These are phyloP conservation scores for Acacia acuminata DNA, from an alignment of 306 rosid genomes.

Conservation along the genomic window DNA sequence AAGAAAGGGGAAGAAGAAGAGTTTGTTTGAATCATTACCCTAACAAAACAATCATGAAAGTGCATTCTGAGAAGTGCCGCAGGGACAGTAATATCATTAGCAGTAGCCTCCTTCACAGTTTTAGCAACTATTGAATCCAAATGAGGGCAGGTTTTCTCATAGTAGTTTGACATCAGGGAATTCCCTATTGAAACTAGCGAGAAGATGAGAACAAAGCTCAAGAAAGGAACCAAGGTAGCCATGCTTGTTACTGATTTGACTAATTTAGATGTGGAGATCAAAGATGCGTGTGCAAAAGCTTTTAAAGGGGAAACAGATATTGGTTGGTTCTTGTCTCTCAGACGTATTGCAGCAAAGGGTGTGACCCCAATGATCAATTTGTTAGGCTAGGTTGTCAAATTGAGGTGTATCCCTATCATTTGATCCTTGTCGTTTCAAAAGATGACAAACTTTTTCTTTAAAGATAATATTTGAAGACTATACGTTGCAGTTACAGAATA, in stretches of 20 bases:
- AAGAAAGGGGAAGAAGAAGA: background rate
- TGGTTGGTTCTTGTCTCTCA: constrained; percentile 16
- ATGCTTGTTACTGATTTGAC: constrained; percentile 30
- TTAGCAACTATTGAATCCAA: constrained; percentile 54
- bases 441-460: constrained; percentile 37
- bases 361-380: constrained; percentile 49
- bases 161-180: constrained; percentile 73
- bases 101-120: constrained; percentile 43
- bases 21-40: constrained; percentile 47
- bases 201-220: constrained; percentile 45
- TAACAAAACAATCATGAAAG: constrained; percentile 79
- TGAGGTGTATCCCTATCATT: constrained; percentile 52
- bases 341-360: background rate
- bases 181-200: constrained; percentile 41
- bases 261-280: constrained; percentile 23
- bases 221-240: constrained; percentile 47
- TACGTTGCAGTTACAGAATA: background rate
- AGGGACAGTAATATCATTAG: constrained; percentile 65
- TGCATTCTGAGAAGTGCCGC: constrained; percentile 81
- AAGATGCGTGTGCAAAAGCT: constrained; percentile 6
- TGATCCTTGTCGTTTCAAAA: constrained; percentile 36
- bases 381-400: constrained; percentile 38
- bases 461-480: background rate
- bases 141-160: constrained; percentile 71
- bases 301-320: constrained; percentile 45